Evolutionary conservation across 441 rosid species (phyloP), one percentile per base, ranked within the genome.

Genomic region (Sinapis alba): DNA sequence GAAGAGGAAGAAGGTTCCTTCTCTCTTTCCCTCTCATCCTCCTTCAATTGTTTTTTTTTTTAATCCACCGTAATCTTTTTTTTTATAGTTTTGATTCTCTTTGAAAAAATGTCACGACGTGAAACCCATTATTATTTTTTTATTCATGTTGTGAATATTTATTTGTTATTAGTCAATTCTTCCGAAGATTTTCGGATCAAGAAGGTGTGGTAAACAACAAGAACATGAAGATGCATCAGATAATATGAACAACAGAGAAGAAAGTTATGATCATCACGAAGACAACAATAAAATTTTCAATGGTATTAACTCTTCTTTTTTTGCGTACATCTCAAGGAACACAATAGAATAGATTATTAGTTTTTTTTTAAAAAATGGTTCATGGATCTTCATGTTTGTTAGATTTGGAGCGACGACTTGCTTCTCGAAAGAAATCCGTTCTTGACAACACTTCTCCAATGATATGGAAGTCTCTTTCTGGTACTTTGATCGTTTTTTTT

Each of bases 151-250:
- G 10, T 62, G 5, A 27, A 27, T 63, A 12, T 2, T 13, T 62
- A 1, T 36, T 20, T 24, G 63, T 28, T 79, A 47, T 70, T 83
- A 90, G 97, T 89, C 85, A 54, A 86, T 84, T 66, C 78, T 92
- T 62, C 93, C 96, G 3, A 94, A 86, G 86, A 84, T 89, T 57
- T 92, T 94, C 45, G 81, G 89, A 71, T 80, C 93, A 43, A 88
- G 79, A 80, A 65, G 83, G 75, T 81, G 72, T 79, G 63, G 69
- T 74, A 74, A 23, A 82, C 84, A 79, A 58, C 72, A 74, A 43
- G 79, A 84, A 23, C 53, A 45, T 6, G 53, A 47, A 7, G 57
- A 80, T 43, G 87, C 56, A 4, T 68, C 83, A 18, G 13, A 71
- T 54, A 85, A 78, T 60, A 20, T 74, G 54, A 62, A 51, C 28